Conservation (phyloP, 768 basidiomycete genomes). For the Russula virescens region DNA sequence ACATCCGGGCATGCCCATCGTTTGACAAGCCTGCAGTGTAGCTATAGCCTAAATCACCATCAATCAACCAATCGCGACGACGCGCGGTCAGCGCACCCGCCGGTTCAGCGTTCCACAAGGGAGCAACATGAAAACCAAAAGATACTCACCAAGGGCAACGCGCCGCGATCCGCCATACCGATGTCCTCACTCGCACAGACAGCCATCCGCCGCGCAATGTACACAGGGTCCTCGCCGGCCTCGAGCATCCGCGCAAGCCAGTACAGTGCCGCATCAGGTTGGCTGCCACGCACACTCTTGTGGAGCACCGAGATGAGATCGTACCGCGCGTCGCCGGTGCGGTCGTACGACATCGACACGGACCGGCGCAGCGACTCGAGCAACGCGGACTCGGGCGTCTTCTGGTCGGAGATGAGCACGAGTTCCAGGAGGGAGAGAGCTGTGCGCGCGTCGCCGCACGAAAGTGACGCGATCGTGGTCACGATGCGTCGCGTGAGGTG, state of each 20-base stretch:
- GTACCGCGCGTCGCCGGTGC: slow-evolving; percentile 68
- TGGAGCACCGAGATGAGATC: slow-evolving; percentile 84
- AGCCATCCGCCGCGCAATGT: slow-evolving; percentile 64
- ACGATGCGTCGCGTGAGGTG: slow-evolving; percentile 46
- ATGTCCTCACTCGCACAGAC: slow-evolving; percentile 86
- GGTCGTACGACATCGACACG: slow-evolving; percentile 63
- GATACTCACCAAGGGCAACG: slow-evolving; percentile 60
- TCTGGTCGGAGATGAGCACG: slow-evolving; percentile 42
- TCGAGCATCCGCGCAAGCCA: slow-evolving; percentile 84
- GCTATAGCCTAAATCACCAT: slow-evolving; percentile 47
- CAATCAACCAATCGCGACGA: neutral
- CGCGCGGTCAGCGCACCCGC: too few relatives aligned
- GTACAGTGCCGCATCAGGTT: slow-evolving; percentile 75
- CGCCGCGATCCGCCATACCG: slow-evolving; percentile 72
- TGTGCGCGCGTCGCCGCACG: slow-evolving; percentile 68
- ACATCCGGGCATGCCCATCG: slow-evolving; percentile 78
- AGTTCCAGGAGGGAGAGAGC: slow-evolving; percentile 76
- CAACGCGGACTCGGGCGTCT: slow-evolving; percentile 42
- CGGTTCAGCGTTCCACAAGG: neutral
- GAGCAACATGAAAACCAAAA: neutral
- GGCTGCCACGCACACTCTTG: slow-evolving; percentile 74
- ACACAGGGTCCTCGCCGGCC: slow-evolving; percentile 78
- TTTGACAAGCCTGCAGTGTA: slow-evolving; percentile 57
- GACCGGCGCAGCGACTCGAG: slow-evolving; percentile 56
- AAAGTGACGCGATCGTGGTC: slow-evolving; percentile 45